Evolutionary conservation across 1,139 yeast species (phyloP).

Genomic region (Yamadazyma triangularis): DNA sequence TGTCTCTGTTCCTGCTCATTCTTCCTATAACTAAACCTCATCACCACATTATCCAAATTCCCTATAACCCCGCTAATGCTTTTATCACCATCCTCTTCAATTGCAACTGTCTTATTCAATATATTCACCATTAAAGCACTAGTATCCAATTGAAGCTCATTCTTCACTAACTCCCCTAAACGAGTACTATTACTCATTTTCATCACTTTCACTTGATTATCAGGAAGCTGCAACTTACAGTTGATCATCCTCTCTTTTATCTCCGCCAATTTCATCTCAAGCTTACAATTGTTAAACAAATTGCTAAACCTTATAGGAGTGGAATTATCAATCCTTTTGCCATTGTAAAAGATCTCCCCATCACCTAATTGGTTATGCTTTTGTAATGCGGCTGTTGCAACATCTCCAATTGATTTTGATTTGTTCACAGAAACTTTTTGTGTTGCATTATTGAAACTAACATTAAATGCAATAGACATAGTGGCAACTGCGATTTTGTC

Average conservation of each 20-base stretch:
- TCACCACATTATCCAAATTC: conserved; percentile 9
- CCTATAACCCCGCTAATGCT: conserved; percentile 8
- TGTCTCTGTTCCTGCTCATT: conserved; percentile 10
- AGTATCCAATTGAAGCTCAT: conserved; percentile 2
- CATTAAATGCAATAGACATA: conserved; percentile 18
- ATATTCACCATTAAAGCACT: conserved; percentile 3
- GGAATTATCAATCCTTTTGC: conserved; percentile 27
- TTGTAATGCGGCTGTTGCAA: conserved; percentile 20
- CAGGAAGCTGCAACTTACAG: conserved; percentile 8
- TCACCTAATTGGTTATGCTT: conserved; percentile 22
- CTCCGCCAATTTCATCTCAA: conserved; percentile 21
- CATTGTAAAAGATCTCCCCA: conserved; percentile 26
- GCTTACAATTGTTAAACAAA: conserved; percentile 28
- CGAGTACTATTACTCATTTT: conserved; percentile 7
- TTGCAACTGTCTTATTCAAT: conserved; percentile 5
- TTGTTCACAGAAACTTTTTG: conserved; percentile 23
- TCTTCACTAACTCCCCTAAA: conserved; percentile 4
- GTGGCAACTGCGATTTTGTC: too few relatives aligned
- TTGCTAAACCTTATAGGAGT: conserved; percentile 32
- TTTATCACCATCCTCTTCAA: conserved; percentile 2
- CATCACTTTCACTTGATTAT: conserved; percentile 4
- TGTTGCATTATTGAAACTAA: conserved; percentile 15
- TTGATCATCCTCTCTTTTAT: conserved; percentile 5
- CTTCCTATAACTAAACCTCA: conserved; percentile 8
- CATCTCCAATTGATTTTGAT: conserved; percentile 25